Conservation (phyloP, 805 yeast genomes). For the Candida saitoana region DNA sequence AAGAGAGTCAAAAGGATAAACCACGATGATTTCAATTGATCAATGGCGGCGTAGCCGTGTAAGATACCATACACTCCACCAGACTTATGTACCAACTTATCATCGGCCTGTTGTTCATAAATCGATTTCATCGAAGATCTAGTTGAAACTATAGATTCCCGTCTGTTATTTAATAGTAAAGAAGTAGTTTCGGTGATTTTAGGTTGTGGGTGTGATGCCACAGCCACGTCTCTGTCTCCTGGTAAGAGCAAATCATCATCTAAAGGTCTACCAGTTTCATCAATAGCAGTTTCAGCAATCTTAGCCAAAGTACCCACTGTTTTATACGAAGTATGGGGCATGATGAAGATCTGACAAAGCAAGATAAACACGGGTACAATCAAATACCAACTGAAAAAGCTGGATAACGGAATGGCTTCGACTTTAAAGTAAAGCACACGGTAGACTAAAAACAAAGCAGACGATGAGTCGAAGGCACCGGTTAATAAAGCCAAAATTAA, state of each 20-base stretch:
- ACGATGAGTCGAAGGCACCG: slow-evolving; percentile 91
- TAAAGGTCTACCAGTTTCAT: slow-evolving; percentile 61
- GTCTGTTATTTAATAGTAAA: slow-evolving; percentile 24
- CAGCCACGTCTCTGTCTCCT: slow-evolving; percentile 29
- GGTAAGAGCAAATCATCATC: slow-evolving; percentile 42
- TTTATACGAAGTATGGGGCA: slow-evolving; percentile 78
- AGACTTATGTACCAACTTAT: slow-evolving; percentile 45
- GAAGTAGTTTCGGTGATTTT: slow-evolving; percentile 40
- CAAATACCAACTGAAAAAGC: slow-evolving; percentile 65
- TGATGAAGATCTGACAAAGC: slow-evolving; percentile 66
- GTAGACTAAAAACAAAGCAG: slow-evolving; percentile 80
- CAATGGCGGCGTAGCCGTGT: slow-evolving; percentile 54
- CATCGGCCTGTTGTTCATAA: slow-evolving; percentile 63
- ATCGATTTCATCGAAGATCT: slow-evolving; percentile 52
- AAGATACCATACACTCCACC: slow-evolving; percentile 77
- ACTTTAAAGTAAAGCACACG: slow-evolving; percentile 55
- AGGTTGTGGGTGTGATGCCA: slow-evolving; percentile 22
- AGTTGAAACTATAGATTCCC: slow-evolving; percentile 22
- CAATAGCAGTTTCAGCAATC: slow-evolving; percentile 67
- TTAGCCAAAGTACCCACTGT: slow-evolving; percentile 66
- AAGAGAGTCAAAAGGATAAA: slow-evolving; percentile 72
- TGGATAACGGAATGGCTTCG: slow-evolving; percentile 39
- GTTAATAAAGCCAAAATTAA: slow-evolving; percentile 75
- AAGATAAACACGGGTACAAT: slow-evolving; percentile 76
- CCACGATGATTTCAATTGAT: slow-evolving; percentile 65